Evolutionary conservation across 2,329 filamentous ascomycete species (phyloP).

Genomic region (Emmonsia crescens): DNA sequence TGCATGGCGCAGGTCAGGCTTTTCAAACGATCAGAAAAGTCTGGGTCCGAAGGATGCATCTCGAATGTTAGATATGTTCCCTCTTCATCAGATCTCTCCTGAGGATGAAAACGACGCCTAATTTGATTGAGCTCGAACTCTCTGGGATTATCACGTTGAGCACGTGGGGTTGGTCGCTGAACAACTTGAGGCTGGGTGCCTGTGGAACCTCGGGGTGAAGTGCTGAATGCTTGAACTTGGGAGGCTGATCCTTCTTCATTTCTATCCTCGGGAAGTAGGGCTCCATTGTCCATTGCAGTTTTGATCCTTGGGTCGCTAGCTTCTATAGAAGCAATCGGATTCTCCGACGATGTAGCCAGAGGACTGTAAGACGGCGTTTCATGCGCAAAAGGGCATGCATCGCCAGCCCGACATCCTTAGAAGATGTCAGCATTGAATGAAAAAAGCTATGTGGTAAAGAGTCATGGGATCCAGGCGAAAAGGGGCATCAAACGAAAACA

Average conservation of each 20-base stretch:
- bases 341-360: constrained; percentile 9
- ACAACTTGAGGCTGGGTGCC: constrained; percentile 25
- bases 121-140: constrained; percentile 67
- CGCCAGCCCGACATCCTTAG: constrained; percentile 43
- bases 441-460: neutral
- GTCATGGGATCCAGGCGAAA: neutral
- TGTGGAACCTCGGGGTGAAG: constrained; percentile 31
- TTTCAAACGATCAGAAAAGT: constrained; percentile 69
- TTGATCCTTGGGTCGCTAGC: constrained; percentile 6
- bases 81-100: constrained; percentile 37
- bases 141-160: constrained; percentile 56
- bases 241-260: neutral
- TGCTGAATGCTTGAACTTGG: constrained; percentile 20
- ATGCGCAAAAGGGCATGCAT: constrained; percentile 42
- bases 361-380: constrained; percentile 21
- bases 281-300: constrained; percentile 14
- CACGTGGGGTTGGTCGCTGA: constrained; percentile 53
- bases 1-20: constrained; percentile 56
- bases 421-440: constrained; percentile 14
- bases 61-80: constrained; percentile 52
- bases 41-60: constrained; percentile 64
- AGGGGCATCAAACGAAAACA: neutral
- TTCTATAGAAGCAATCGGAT: constrained; percentile 9
- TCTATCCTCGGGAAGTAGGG: constrained; percentile 13
- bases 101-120: constrained; percentile 51